These are phyloP conservation scores for Fusarium protoensiforme DNA, from an alignment of 2,329 filamentous ascomycete genomes.

Conservation along the genomic window DNA sequence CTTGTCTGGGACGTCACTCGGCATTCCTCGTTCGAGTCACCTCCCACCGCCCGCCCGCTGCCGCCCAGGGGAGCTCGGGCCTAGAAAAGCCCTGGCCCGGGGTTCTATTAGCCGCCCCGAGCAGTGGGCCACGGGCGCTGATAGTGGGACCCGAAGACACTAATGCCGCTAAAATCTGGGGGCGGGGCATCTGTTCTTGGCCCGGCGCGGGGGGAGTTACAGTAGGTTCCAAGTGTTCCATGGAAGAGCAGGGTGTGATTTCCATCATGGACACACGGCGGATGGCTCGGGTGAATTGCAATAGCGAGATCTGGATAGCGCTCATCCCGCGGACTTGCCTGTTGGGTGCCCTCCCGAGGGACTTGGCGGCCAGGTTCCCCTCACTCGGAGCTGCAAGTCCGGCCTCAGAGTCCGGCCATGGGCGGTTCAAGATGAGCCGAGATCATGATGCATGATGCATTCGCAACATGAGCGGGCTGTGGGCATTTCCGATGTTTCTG, in stretches of 20 bases:
- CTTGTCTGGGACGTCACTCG: constrained; percentile 14
- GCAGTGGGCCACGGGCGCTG: constrained; percentile 10
- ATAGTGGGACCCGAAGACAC: constrained; percentile 10
- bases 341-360: constrained; percentile 19
- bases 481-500: not conserved
- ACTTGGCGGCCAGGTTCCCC: constrained; percentile 25
- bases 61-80: constrained; percentile 12
- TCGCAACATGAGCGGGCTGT: not conserved
- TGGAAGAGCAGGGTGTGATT: constrained; percentile 12
- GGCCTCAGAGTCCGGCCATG: constrained; percentile 6
- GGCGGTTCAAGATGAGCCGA: constrained; percentile 23
- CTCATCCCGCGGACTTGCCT: constrained; percentile 16
- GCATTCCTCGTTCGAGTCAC: constrained; percentile 6
- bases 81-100: constrained; percentile 14
- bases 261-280: not conserved
- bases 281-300: constrained; percentile 26
- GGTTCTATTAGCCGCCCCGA: constrained; percentile 36
- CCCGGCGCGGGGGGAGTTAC: not conserved
- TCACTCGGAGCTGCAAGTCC: constrained; percentile 28
- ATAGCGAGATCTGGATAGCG: not conserved
- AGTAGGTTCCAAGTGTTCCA: not conserved
- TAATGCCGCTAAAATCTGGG: constrained; percentile 36
- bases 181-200: constrained; percentile 25
- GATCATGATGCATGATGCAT: constrained; percentile 26
- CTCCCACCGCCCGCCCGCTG: not conserved